Conservation (phyloP, 768 basidiomycete species). For the Naematelia aurantialba region DNA sequence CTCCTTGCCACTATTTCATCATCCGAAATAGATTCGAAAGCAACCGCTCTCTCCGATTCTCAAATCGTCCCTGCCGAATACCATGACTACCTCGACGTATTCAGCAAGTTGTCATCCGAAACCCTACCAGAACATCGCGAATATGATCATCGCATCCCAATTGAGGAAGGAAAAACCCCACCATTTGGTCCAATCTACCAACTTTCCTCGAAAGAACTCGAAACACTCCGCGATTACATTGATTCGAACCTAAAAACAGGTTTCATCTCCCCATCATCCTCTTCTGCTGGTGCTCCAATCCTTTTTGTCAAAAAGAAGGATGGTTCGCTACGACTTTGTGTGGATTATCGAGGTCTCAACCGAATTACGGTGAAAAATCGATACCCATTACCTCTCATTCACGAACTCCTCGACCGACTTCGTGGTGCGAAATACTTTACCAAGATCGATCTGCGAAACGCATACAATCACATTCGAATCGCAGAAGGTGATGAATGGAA, state of each 20-base stretch:
- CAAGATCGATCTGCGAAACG: conserved; percentile 51
- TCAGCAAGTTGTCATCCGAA: conserved; percentile 7
- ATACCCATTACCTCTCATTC: conserved; percentile 28
- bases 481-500: conserved; percentile 54
- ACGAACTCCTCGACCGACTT: conserved; percentile 22
- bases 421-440: conserved; percentile 14
- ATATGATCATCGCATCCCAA: conserved; percentile 13
- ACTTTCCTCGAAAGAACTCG: conserved; percentile 47
- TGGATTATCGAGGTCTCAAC: too few species aligned
- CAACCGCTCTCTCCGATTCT: too few species aligned
- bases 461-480: conserved; percentile 54
- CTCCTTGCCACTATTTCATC: too few species aligned
- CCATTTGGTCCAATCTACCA: conserved; percentile 50
- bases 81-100: conserved; percentile 12
- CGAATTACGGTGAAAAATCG: conserved; percentile 25
- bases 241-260: conserved; percentile 32
- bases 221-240: conserved; percentile 44
- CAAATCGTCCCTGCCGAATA: conserved; percentile 15
- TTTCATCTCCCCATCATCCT: conserved; percentile 17
- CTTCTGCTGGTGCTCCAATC: conserved; percentile 28
- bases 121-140: conserved; percentile 11
- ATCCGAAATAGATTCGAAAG: too few species aligned
- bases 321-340: conserved; percentile 22
- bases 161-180: conserved; percentile 21
- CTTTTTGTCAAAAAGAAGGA: conserved; percentile 42